A percentile compares a stretch with the other conserved stretches of the same genome.
phyloP scores from a whole-genome alignment of 768 basidiomycete species.

The Lentinula detonsa region DNA sequence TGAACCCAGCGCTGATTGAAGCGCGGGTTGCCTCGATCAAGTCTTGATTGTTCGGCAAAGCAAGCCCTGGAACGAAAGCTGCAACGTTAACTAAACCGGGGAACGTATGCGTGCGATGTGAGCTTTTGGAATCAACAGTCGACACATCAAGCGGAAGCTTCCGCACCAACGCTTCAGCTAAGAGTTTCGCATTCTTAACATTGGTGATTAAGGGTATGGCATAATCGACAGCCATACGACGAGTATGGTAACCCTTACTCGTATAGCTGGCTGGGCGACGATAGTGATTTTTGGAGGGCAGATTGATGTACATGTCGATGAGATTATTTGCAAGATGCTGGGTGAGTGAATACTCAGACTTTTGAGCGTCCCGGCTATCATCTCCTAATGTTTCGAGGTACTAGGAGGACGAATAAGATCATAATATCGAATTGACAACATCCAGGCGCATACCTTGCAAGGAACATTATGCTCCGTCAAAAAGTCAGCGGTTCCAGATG shows the following conservation, averaged over 20 bases:
- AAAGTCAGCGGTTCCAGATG: conserved; percentile 96
- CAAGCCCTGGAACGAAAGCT: conserved; percentile 76
- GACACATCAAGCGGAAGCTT: conserved; percentile 90
- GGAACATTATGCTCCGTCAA: conserved; percentile 94
- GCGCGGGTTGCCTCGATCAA: conserved; percentile 69
- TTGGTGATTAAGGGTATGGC: conserved; percentile 97
- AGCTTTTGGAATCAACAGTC: conserved; percentile 88
- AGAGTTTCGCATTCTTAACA: conserved; percentile 96
- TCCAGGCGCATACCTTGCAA: conserved; percentile 66
- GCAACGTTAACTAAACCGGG: conserved; percentile 89
- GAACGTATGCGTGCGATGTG: conserved; percentile 84
- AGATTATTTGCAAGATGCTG: conserved; percentile 95
- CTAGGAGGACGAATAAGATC: conserved; percentile 26
- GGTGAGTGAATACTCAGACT: conserved; percentile 95
- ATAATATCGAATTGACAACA: neutral
- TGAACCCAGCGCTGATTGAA: conserved; percentile 86
- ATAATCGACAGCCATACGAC: conserved; percentile 98
- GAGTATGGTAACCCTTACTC: conserved; percentile 93
- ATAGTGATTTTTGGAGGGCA: conserved; percentile 97
- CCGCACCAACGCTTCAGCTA: conserved; percentile 88
- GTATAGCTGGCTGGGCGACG: conserved; percentile 95
- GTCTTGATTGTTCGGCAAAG: conserved; percentile 47
- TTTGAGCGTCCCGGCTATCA: conserved; percentile 70
- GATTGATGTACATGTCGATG: conserved; percentile 99
- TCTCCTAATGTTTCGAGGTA: conserved; percentile 88